Conservation (phyloP, 1,139 yeast genomes). For the Hemisphaericaspora xylofermentans region DNA sequence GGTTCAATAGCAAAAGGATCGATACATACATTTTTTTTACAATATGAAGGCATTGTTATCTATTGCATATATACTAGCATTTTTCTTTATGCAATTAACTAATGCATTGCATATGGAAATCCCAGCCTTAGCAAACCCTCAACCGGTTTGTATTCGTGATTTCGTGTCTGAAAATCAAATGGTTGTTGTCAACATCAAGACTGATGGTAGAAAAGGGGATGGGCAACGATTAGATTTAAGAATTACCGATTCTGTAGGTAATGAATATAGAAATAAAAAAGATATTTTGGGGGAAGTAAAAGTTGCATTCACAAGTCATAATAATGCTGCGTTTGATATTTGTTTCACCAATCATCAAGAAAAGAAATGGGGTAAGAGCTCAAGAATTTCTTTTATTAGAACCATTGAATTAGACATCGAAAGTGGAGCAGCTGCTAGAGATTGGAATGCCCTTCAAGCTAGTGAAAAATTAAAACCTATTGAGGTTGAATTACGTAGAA, state of each 20-base stretch:
- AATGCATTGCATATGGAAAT: conserved; percentile 42
- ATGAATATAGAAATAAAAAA: conserved; percentile 65
- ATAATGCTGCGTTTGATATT: conserved; percentile 83
- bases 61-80: conserved; percentile 13
- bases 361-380: conserved; percentile 32
- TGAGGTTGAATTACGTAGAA: conserved; percentile 82
- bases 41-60: background rate
- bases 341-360: conserved; percentile 75
- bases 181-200: conserved; percentile 76
- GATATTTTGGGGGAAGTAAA: conserved; percentile 64
- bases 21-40: background rate
- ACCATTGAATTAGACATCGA: conserved; percentile 88
- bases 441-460: conserved; percentile 94
- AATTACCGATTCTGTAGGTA: conserved; percentile 66
- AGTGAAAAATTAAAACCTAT: conserved; percentile 90
- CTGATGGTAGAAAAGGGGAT: conserved; percentile 76
- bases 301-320: conserved; percentile 81
- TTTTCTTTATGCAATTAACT: conserved; percentile 21
- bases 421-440: conserved; percentile 95
- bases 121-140: conserved; percentile 34
- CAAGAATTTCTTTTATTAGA: conserved; percentile 39
- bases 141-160: conserved; percentile 76
- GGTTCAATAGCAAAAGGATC: background rate
- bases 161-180: conserved; percentile 80
- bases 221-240: conserved; percentile 73